Evolutionary conservation across 495 filamentous ascomycete species (phyloP).

Genomic region (Bryoglossum gracile): DNA sequence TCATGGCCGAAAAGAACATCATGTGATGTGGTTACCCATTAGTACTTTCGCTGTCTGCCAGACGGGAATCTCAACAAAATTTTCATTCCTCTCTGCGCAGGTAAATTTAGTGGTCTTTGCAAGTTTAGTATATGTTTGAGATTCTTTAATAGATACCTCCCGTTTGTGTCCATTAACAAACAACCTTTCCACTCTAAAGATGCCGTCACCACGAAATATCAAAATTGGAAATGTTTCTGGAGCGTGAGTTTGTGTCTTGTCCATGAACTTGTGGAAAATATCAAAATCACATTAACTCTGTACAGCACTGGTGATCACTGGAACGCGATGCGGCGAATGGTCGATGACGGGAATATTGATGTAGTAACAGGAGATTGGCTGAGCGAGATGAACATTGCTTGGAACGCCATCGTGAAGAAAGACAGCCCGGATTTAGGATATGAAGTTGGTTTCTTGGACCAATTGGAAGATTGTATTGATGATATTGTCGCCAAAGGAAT

Average conservation of each 20-base stretch:
- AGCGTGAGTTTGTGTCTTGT: not conserved
- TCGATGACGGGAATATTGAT: slow-evolving; percentile 31
- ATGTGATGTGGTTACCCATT: too few species aligned
- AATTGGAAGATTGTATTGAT: slow-evolving; percentile 42
- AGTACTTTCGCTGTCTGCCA: too few species aligned
- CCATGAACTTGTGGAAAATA: not conserved
- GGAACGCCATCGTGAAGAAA: slow-evolving; percentile 36
- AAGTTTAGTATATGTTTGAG: too few species aligned
- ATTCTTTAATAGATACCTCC: not conserved
- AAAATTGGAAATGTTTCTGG: slow-evolving; percentile 6
- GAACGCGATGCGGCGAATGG: slow-evolving; percentile 4
- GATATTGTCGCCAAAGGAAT: slow-evolving; percentile 43
- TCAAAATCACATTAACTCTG: not conserved
- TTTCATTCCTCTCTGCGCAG: too few species aligned
- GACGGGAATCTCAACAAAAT: too few species aligned
- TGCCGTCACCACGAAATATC: slow-evolving; percentile 2
- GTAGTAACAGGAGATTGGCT: slow-evolving; percentile 52
- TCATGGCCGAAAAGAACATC: too few species aligned
- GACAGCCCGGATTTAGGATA: slow-evolving; percentile 47
- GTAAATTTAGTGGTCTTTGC: too few species aligned
- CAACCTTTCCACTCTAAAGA: too few species aligned
- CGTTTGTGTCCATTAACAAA: not conserved
- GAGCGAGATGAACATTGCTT: slow-evolving; percentile 31
- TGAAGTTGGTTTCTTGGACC: slow-evolving; percentile 46
- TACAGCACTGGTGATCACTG: slow-evolving; percentile 6